Conservation (phyloP, 2,329 filamentous ascomycete genomes). For the Fusarium tjaetaba region DNA sequence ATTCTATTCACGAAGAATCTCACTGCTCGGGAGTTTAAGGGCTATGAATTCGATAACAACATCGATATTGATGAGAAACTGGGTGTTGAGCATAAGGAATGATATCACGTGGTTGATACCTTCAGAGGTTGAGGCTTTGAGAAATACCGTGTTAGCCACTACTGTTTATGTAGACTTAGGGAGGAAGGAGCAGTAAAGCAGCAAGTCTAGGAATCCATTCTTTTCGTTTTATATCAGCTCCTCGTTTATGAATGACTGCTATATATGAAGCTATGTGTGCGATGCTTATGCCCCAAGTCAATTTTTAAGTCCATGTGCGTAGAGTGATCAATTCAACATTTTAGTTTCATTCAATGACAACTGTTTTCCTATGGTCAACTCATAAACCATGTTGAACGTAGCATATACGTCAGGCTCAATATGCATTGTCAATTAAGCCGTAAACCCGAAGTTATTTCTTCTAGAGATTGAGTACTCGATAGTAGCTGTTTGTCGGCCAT, state of each 20-base stretch:
- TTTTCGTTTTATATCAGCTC: no score
- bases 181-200: no score
- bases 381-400: not conserved
- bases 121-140: not conserved
- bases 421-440: rapidly evolving
- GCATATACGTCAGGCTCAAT: not conserved
- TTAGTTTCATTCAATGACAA: no score
- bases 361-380: not conserved
- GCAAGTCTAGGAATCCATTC: not conserved
- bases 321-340: rapidly evolving
- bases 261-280: rapidly evolving
- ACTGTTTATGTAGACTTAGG: no score
- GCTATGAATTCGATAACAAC: not conserved
- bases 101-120: not conserved
- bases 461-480: not conserved
- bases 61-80: not conserved
- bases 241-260: not conserved
- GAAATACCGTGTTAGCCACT: not conserved
- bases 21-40: not conserved
- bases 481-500: not conserved
- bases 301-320: no score
- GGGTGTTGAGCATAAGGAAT: not conserved
- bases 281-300: no score
- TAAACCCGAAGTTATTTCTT: not conserved
- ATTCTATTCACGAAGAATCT: not conserved